These are phyloP conservation scores for Trametes cinnabarina DNA, from an alignment of 768 basidiomycete species.

Conservation along the genomic window DNA sequence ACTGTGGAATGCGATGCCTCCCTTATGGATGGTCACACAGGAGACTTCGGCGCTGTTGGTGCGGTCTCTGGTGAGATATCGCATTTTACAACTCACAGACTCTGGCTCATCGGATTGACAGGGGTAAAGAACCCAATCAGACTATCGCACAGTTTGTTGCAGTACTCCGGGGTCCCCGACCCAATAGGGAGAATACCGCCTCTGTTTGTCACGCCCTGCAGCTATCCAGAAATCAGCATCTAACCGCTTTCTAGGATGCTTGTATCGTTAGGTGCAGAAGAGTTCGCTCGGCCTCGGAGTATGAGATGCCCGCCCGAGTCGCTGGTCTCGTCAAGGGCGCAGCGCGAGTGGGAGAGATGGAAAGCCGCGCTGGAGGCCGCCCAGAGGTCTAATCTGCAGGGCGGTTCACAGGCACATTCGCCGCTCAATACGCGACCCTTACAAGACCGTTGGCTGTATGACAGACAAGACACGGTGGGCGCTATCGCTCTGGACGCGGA, in stretches of 20 bases:
- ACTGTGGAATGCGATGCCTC: conserved; percentile 81
- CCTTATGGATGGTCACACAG: conserved; percentile 53
- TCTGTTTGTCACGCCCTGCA: conserved; percentile 45
- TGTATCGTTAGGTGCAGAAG: conserved; percentile 32
- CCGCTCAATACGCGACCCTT: not conserved
- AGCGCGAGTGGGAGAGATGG: conserved; percentile 62
- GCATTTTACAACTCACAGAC: not conserved
- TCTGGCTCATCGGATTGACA: conserved; percentile 20
- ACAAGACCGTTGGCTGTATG: conserved; percentile 22
- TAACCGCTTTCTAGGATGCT: not conserved
- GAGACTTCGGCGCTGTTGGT: conserved; percentile 69
- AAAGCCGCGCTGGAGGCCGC: conserved; percentile 38
- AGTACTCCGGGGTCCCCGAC: conserved; percentile 47
- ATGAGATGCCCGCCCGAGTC: conserved; percentile 41
- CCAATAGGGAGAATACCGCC: conserved; percentile 68
- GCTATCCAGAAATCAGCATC: not conserved
- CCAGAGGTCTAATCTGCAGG: not conserved
- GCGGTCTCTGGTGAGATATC: conserved; percentile 59
- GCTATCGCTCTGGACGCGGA: conserved; percentile 56
- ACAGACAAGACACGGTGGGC: conserved; percentile 78
- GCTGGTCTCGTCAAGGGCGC: conserved; percentile 51
- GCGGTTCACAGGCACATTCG: no score
- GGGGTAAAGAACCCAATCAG: conserved; percentile 71
- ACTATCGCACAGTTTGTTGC: conserved; percentile 56
- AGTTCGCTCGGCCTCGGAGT: conserved; percentile 46